These are phyloP conservation scores for Aphanomyces invadans DNA, from an alignment of 352 stramenopile genomes.

Conservation along the genomic window DNA sequence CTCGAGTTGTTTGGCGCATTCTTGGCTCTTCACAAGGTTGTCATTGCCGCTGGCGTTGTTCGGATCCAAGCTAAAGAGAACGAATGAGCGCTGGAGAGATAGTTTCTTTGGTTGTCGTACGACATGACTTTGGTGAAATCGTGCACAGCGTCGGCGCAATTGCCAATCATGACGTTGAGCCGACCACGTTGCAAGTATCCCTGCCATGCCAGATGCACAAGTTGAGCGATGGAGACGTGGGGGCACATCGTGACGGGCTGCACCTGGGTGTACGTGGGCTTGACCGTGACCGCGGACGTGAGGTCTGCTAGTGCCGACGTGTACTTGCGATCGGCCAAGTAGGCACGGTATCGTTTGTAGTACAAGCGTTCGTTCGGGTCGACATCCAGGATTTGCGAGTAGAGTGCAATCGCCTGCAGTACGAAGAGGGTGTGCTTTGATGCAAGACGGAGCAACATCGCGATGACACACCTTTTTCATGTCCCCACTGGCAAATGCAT, in stretches of 20 bases:
- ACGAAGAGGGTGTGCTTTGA: neutral
- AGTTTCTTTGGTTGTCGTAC: conserved; percentile 30
- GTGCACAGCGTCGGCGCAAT: conserved; percentile 45
- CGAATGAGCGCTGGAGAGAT: neutral
- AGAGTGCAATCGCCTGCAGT: conserved; percentile 62
- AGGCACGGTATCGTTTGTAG: conserved; percentile 78
- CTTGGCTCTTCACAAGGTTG: conserved; percentile 52
- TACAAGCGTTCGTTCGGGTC: conserved; percentile 77
- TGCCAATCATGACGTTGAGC: conserved; percentile 69
- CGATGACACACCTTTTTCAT: conserved; percentile 49
- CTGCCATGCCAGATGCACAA: conserved; percentile 1
- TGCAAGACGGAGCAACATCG: neutral
- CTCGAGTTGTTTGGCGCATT: conserved; percentile 55
- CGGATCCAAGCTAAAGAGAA: conserved; percentile 39
- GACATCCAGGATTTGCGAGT: conserved; percentile 73
- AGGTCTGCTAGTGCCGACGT: conserved; percentile 57
- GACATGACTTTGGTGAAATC: conserved; percentile 55
- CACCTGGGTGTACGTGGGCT: conserved; percentile 71
- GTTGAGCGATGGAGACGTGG: neutral
- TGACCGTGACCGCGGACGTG: conserved; percentile 57
- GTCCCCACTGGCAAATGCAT: conserved; percentile 66
- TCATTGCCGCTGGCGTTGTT: conserved; percentile 41
- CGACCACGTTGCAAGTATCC: conserved; percentile 64
- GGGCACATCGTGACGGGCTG: too few relatives aligned
- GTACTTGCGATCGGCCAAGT: conserved; percentile 77